These are phyloP conservation scores for Agrocybe praecox DNA, from an alignment of 768 basidiomycete genomes.

Conservation along the genomic window DNA sequence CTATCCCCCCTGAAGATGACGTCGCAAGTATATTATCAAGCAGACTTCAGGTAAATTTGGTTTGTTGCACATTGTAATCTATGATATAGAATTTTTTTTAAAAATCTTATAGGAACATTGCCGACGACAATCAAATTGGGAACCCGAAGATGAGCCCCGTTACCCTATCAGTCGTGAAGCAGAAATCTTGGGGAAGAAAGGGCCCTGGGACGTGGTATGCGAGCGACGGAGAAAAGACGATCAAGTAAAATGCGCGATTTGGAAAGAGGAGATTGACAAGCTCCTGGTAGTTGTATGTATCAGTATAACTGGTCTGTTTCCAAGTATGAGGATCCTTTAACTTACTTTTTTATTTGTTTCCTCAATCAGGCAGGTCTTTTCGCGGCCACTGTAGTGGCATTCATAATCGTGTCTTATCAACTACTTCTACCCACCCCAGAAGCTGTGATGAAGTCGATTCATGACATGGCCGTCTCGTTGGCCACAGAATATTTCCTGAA, in stretches of 20 bases:
- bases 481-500: slow-evolving; percentile 1
- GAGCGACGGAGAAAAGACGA: slow-evolving; percentile 17
- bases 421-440: slow-evolving; percentile 22
- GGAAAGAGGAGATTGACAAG: slow-evolving; percentile 23
- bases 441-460: slow-evolving; percentile 11
- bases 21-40: too few relatives aligned
- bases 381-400: slow-evolving; percentile 26
- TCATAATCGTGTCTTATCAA: slow-evolving; percentile 23
- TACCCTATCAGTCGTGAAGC: slow-evolving; percentile 11
- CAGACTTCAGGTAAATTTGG: too few relatives aligned
- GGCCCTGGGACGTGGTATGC: slow-evolving; percentile 18
- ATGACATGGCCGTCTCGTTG: slow-evolving; percentile 14
- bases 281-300: slow-evolving; percentile 23
- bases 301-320: neutral
- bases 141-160: neutral
- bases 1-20: too few relatives aligned
- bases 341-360: neutral
- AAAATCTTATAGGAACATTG: neutral
- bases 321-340: neutral
- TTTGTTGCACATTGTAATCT: neutral
- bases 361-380: slow-evolving; percentile 25
- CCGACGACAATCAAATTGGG: neutral
- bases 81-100: neutral
- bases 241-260: slow-evolving; percentile 16
- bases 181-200: neutral